Base-by-base conservation (phyloP, 352 stramenopile genomes). In the Pythium scleroteichum region DNA sequence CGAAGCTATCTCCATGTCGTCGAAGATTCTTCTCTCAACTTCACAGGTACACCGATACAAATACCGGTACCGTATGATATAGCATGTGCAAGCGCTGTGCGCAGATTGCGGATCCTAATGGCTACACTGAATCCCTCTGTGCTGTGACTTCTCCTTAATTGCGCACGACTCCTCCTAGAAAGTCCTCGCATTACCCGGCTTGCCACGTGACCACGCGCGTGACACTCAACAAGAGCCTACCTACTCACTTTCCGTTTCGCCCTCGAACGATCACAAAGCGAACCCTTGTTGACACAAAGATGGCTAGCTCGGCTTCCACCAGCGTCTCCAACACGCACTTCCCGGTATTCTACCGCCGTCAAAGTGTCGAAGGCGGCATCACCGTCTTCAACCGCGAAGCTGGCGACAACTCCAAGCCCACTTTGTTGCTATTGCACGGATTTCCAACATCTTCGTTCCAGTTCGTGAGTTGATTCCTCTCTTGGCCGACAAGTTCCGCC, bases 401-500 rank as follows among this genome's bases (percentile, higher is more conserved):
- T 14, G 53, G 53, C 24, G 53, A 62, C 42, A 14, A 13, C 17
- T n/a, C 26, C n/a, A 29, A 26, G 17, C 53, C 53, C 42, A 32
- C 52, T 40, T 27, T 62, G 27, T 33, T 62, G 41, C 41, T 62
- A 22, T 41, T 62, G 19, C 53, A 53, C 42, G 53, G 41, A 2
- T 62, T 47, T 33, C 53, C 53, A 41, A 62, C 14, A 19, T 53
- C 41, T 17, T 62, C 53, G 17, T 53, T 46, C 41, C 53, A 53
- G 53, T 53, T 22, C 26, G 53, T 2, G 53, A 62, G 33, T 45
- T 53, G 13, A 62, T 62, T 26, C 53, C 53, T 17, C 44, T 53
- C 16, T 41, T 62, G 10, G 53, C 53, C n/a, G 41, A 62, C 44
- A 62, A 53, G 41, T 62, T 62, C 53, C 53, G 27, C 35, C 5